Percentiles rank a stretch among this genome's conserved stretches.
Evolutionary conservation across 2,329 filamentous ascomycete species (phyloP).

Genomic region (Aureobasidium zeae): DNA sequence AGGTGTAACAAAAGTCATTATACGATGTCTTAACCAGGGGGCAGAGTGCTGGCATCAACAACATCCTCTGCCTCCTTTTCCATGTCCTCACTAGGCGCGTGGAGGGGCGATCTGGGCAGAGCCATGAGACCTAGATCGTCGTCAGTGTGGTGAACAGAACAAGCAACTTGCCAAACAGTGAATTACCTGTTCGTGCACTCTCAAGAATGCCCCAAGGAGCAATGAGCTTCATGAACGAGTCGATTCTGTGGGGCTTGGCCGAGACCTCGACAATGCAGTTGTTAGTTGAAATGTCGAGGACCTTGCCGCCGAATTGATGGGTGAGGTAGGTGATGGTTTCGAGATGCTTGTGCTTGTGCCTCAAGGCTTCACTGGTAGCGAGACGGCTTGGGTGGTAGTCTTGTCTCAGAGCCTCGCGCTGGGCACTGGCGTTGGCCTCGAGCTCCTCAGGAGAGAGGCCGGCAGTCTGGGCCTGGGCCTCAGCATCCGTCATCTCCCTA

Average conservation of each 20-base stretch:
- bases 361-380: constrained; percentile 75
- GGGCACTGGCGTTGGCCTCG: constrained; percentile 19
- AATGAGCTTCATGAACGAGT: constrained; percentile 95
- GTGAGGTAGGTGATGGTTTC: constrained; percentile 93
- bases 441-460: constrained; percentile 22
- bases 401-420: constrained; percentile 31
- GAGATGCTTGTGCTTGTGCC: constrained; percentile 95
- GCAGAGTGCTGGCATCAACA: constrained; percentile 87
- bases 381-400: constrained; percentile 90
- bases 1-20: constrained; percentile 10
- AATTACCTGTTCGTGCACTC: constrained; percentile 72
- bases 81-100: constrained; percentile 55
- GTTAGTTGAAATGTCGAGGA: constrained; percentile 94
- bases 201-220: constrained; percentile 92
- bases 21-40: constrained; percentile 59
- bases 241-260: constrained; percentile 85
- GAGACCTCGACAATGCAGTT: constrained; percentile 98
- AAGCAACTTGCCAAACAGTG: neutral
- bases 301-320: constrained; percentile 96
- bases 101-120: constrained; percentile 81
- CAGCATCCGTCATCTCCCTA: constrained; percentile 66
- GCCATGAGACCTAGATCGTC: constrained; percentile 71
- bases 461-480: constrained; percentile 21
- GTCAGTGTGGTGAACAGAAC: constrained; percentile 17
- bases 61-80: constrained; percentile 88